Evolutionary conservation across 805 yeast species (phyloP), one percentile per base, ranked within the genome.

Genomic region (Candida arabinofermentans): DNA sequence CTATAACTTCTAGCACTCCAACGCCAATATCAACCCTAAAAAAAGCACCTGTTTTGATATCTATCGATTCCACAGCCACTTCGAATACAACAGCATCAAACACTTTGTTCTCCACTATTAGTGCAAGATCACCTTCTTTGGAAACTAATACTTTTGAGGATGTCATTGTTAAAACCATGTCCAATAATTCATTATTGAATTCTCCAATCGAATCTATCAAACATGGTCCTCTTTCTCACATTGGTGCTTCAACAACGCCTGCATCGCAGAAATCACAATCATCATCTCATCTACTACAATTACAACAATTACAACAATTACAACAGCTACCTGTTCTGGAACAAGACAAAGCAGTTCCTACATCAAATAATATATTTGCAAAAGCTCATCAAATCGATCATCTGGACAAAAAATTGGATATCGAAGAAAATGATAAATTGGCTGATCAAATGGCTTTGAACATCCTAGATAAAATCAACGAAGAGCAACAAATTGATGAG

Each of bases 391-490:
- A 61, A 40, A 61, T 61, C 10, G 65, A 61, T 42, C 64, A 61
- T 45, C 51, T 55, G 14, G 63, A 60, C 41, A 57, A 52, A 39
- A 39, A 30, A 12, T 35, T 52, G 7, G 60, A 57, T 43, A 37
- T 39, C 19, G 42, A 34, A 13, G 57, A 54, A 23, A 60, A 59
- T 38, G 66, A 61, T 39, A 47, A 50, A 33, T 42, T 61, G 33
- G 66, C 66, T 14, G 65, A 61, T 33, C 65, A 59, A 42, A 61
- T 61, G 66, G 66, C 65, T 9, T 30, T 60, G 13, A 57, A 58
- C 37, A 61, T 61, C n/a, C 34, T 61, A 3, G 58, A 59, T 32
- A 44, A 53, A 23, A 59, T 61, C 4, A 41, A 56, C 7, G 64
- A 60, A 27, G 65, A 59, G 41, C 57, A 55, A 21, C 44, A 50